Base-by-base conservation (phyloP, 2,329 filamentous ascomycete genomes). In the Dryadomyces quercivorus region DNA sequence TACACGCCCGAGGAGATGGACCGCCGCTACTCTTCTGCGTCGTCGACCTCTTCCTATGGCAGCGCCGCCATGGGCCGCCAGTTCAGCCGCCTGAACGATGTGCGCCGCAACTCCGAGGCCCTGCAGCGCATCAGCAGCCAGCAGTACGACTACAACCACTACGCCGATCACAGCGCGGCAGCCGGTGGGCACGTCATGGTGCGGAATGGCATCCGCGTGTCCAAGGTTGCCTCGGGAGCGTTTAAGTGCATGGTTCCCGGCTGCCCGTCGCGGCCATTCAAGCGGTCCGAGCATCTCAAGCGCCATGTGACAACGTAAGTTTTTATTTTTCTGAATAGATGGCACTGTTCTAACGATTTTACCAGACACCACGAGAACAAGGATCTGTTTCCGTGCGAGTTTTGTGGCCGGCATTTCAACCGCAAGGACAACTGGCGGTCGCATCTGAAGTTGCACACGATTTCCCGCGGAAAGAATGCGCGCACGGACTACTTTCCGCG, bases 251-350 rank as follows among this genome's bases (percentile, higher is more conserved):
- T 71, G 16, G 70, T 73, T 36, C 68, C 68, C 7, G 69, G 69
- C 31, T 80, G 76, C 62, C 62, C 56, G 5, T 65, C 69, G 59
- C 74, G 73, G 59, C 70, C 70, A 0, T 78, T 76, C 57, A 73
- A 75, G 59, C 69, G 77, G 54, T 74, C 73, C 22, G 77, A 81
- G 63, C 77, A 81, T 58, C 65, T 80, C 18, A 80, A 79, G 66
- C 70, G 77, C 31, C 77, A 81, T 61, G 69, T 73, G 52, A 70
- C 70, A 53, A 74, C 74, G 76, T 79, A 61, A 68, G 74, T 20
- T n/a, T 38, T 52, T 6, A 16, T 31, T 12, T 8, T 36, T 10
- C 13, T 42, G 16, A 26, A 4, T n/a, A n/a, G n/a, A n/a, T n/a
- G n/a, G n/a, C n/a, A n/a, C 20, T 46, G 20, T 18, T 44, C 20